These are phyloP conservation scores for Trifolium fragiferum DNA, from an alignment of 306 rosid genomes.

Conservation along the genomic window DNA sequence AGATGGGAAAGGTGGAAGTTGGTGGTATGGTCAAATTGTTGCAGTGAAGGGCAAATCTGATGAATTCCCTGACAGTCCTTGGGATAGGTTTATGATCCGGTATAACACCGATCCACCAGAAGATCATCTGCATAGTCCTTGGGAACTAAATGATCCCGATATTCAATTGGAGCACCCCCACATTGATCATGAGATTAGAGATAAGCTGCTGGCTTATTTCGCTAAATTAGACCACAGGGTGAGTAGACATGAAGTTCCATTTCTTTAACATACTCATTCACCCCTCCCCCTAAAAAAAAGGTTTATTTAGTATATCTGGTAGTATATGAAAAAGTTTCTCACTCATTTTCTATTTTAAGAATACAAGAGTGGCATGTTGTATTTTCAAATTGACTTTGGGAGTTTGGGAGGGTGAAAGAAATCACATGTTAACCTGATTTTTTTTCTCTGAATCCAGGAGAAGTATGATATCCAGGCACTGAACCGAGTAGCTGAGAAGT, in stretches of 20 bases:
- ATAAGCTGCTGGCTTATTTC: constrained; percentile 66
- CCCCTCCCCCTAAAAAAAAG: constrained; percentile 26
- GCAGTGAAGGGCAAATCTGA: constrained; percentile 55
- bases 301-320: constrained; percentile 6
- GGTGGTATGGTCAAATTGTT: constrained; percentile 75
- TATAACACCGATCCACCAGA: constrained; percentile 59
- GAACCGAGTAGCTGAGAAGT: constrained; percentile 60
- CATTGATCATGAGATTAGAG: constrained; percentile 65
- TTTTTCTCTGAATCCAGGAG: constrained; percentile 53
- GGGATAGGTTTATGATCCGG: constrained; percentile 67
- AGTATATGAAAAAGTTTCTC: constrained; percentile 11
- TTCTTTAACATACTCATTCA: constrained; percentile 4
- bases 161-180: constrained; percentile 60
- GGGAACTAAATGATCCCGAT: constrained; percentile 75
- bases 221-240: constrained; percentile 58
- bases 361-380: constrained; percentile 20
- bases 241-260: constrained; percentile 34
- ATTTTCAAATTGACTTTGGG: constrained; percentile 20
- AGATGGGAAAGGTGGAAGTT: constrained; percentile 60
- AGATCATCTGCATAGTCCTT: constrained; percentile 73
- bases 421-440: constrained; percentile 31
- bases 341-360: constrained; percentile 13
- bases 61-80: constrained; percentile 86
- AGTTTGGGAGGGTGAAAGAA: constrained; percentile 14
- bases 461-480: constrained; percentile 53